Evolutionary conservation across 2,329 filamentous ascomycete genomes (phyloP).

Genomic region (Verticillium nonalfalfae): DNA sequence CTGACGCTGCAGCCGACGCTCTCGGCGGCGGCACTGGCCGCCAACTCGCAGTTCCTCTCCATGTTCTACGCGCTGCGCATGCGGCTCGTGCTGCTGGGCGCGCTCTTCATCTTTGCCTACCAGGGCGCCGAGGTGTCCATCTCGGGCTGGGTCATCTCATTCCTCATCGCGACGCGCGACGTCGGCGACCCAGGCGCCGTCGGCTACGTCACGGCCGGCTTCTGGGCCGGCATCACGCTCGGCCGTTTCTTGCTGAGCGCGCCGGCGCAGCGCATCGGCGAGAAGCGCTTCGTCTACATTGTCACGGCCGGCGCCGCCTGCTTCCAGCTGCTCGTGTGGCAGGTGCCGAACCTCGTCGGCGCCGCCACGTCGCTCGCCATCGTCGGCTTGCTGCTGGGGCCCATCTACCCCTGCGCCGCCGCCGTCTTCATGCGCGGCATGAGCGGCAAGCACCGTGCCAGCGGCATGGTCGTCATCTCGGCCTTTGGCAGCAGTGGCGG

Average conservation of each 20-base stretch:
- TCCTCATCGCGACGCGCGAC: constrained; percentile 66
- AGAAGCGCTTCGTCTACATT: constrained; percentile 61
- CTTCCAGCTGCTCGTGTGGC: constrained; percentile 75
- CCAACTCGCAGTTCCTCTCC: constrained; percentile 23
- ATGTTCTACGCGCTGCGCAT: constrained; percentile 43
- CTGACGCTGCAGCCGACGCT: background rate
- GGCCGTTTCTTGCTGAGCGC: constrained; percentile 67
- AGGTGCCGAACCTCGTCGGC: constrained; percentile 67
- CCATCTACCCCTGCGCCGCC: constrained; percentile 70
- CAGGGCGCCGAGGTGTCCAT: constrained; percentile 81
- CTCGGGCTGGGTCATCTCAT: constrained; percentile 82
- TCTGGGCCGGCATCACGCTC: constrained; percentile 68
- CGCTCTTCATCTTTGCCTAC: constrained; percentile 79
- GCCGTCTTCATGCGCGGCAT: constrained; percentile 57
- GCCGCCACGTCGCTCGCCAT: constrained; percentile 62
- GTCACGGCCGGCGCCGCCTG: constrained; percentile 54
- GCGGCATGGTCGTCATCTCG: constrained; percentile 60
- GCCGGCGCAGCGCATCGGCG: constrained; percentile 60
- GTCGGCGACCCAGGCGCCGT: constrained; percentile 60
- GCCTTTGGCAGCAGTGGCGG: constrained; percentile 65
- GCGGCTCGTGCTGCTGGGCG: constrained; percentile 64
- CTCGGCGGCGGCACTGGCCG: constrained; percentile 16
- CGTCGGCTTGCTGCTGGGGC: constrained; percentile 69
- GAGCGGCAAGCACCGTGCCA: constrained; percentile 52
- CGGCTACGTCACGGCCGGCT: constrained; percentile 72